Base-by-base conservation (phyloP, 805 yeast genomes). In the Lipomyces yamadae region DNA sequence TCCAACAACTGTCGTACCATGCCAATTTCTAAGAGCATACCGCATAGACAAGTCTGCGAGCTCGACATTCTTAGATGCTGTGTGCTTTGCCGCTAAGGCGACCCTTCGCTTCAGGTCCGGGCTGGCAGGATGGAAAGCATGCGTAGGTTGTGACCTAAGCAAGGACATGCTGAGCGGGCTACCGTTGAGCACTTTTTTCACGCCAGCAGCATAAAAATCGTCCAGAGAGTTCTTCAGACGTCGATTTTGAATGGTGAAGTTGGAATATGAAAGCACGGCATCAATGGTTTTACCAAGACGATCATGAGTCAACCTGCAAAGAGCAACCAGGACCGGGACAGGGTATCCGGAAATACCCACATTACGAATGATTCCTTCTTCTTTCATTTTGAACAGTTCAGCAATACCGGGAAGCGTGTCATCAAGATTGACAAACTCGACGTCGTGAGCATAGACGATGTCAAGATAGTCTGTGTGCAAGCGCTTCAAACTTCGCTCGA, bases 301-400 rank as follows among this genome's bases (percentile, higher is more conserved):
- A 18, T 74, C 77, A 3, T 75, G 64, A 1, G 75, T 77, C 29
- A 74, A 63, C 53, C 67, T 69, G 1, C 91, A 86, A 15, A 90
- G 80, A 34, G 83, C 70, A 66, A 84, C 83, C 58, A 93, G 78
- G 67, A 85, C 87, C 24, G 86, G 86, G 32, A 94, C 87, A 0
- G 98, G 97, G 74, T 91, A 92, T 0, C 97, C 98, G 15, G 95
- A 87, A 48, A 92, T 78, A 8, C 98, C 98, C 68, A 93, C 83
- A 70, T 87, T 81, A 48, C 76, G 80, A 58, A 91, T 82, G 2
- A 83, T 50, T 0, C 96, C 96, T 70, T 85, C 86, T 4, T 81
- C 62, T 58, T 91, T 90, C 72, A 93, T 78, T 58, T 76, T 77
- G 72, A 80, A 83, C 71, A 92, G 80, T 71, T 86, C 88, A 34